These are phyloP conservation scores for Parachaetomium inaequale DNA, from an alignment of 495 filamentous ascomycete genomes.

Conservation along the genomic window DNA sequence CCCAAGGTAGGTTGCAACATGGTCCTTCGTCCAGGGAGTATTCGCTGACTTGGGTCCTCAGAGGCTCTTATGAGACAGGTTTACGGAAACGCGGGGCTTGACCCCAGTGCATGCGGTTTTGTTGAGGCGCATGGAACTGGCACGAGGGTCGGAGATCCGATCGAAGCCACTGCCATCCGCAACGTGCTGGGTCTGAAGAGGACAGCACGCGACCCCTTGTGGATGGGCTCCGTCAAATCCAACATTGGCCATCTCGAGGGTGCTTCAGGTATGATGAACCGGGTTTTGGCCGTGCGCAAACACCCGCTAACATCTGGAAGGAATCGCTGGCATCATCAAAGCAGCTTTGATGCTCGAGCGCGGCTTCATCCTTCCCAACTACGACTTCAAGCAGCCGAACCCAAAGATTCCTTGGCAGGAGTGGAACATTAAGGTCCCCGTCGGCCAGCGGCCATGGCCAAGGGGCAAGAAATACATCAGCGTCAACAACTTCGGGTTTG, in stretches of 20 bases:
- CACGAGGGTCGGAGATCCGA: slow-evolving; percentile 48
- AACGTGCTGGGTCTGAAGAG: slow-evolving; percentile 36
- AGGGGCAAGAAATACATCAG: slow-evolving; percentile 18
- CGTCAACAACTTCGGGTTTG: slow-evolving; percentile 44
- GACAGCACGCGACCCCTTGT: slow-evolving; percentile 33
- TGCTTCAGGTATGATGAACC: slow-evolving; percentile 32
- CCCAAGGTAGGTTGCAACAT: slow-evolving; percentile 46
- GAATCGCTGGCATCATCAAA: slow-evolving; percentile 56
- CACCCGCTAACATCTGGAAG: slow-evolving; percentile 23
- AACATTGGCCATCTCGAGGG: slow-evolving; percentile 59
- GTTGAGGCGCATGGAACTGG: slow-evolving; percentile 56
- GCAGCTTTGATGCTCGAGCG: slow-evolving; percentile 52
- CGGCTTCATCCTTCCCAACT: slow-evolving; percentile 46
- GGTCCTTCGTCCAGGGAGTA: not conserved
- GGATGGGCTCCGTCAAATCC: slow-evolving; percentile 55
- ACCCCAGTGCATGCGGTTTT: slow-evolving; percentile 28
- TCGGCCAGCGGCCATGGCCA: slow-evolving; percentile 32
- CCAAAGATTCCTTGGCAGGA: slow-evolving; percentile 47
- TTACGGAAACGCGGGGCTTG: slow-evolving; percentile 41
- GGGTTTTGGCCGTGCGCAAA: no score
- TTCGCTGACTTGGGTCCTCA: slow-evolving; percentile 6
- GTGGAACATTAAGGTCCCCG: slow-evolving; percentile 44
- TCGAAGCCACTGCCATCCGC: slow-evolving; percentile 44
- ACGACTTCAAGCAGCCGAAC: slow-evolving; percentile 53
- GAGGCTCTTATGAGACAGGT: slow-evolving; percentile 46